These are phyloP conservation scores for Sporothrix inflata DNA, from an alignment of 2,329 filamentous ascomycete genomes.

Conservation along the genomic window DNA sequence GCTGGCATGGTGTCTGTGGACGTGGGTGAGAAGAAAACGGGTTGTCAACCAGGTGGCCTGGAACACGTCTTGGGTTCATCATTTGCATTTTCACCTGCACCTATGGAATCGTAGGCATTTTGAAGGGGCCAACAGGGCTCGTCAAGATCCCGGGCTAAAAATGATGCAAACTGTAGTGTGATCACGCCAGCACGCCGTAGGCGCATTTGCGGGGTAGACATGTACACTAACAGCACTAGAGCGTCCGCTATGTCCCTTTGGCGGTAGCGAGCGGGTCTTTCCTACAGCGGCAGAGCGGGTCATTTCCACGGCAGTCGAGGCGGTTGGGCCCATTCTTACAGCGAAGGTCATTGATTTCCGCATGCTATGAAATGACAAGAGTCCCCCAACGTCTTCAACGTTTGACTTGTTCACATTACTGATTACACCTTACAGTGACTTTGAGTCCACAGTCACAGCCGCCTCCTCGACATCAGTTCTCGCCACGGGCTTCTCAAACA, in stretches of 20 bases:
- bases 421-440: neutral
- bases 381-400: no score
- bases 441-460: neutral
- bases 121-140: neutral
- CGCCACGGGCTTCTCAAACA: neutral
- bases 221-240: neutral
- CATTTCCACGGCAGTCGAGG: neutral
- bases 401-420: no score
- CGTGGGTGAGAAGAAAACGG: no score
- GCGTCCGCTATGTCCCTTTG: neutral
- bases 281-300: neutral
- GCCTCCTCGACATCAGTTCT: neutral
- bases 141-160: neutral
- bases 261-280: neutral
- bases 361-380: neutral
- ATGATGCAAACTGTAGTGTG: constrained; percentile 19
- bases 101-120: neutral
- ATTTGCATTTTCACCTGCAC: neutral
- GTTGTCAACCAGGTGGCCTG: no score
- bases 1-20: neutral
- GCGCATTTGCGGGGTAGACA: neutral
- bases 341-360: neutral
- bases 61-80: neutral
- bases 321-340: neutral
- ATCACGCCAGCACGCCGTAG: constrained; percentile 5